Evolutionary conservation across 1,284 basidiomycete species (phyloP), one percentile per base, ranked within the genome.

Genomic region (Apiotrichum gracile): DNA sequence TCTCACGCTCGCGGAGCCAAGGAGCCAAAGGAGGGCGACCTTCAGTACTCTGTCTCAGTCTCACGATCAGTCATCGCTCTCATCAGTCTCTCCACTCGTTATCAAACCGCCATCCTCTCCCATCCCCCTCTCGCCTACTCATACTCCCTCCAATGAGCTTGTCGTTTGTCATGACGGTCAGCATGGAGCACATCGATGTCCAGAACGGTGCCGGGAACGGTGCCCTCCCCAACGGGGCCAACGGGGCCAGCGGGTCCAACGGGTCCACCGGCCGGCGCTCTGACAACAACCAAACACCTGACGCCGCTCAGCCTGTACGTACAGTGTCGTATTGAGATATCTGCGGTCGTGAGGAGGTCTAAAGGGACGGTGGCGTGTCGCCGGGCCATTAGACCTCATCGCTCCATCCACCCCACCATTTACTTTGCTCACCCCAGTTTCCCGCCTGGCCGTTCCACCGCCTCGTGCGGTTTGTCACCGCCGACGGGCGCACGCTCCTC

Each of bases 391-490:
- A n/a, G n/a, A n/a, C n/a, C n/a, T n/a, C n/a, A n/a, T n/a, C n/a
- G n/a, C n/a, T n/a, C n/a, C n/a, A n/a, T n/a, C n/a, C n/a, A n/a
- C n/a, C n/a, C n/a, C n/a, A n/a, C n/a, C n/a, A n/a, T n/a, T 21
- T 8, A 10, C 19, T 19, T 5, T 38, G 37, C 17, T 38, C 17
- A 10, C 19, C n/a, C 4, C 43, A 33, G 29, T 45, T 45, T 19
- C 29, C 34, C 6, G 24, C 46, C 24, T 47, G 46, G 61, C 34
- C 53, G 16, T 70, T 65, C 62, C 49, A 31, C 19, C 59, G 66
- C 24, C 61, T 70, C 21, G 59, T 67, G 38, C 62, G 66, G 24
- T 69, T 68, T 58, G 42, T 57, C 45, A 45, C 61, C 9, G 31
- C 37, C 0, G 57, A 65, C 35, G 61, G 61, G 13, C 54, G 55